These are phyloP conservation scores for Ophiosphaerella herpotricha DNA, from an alignment of 2,329 filamentous ascomycete genomes.

Conservation along the genomic window DNA sequence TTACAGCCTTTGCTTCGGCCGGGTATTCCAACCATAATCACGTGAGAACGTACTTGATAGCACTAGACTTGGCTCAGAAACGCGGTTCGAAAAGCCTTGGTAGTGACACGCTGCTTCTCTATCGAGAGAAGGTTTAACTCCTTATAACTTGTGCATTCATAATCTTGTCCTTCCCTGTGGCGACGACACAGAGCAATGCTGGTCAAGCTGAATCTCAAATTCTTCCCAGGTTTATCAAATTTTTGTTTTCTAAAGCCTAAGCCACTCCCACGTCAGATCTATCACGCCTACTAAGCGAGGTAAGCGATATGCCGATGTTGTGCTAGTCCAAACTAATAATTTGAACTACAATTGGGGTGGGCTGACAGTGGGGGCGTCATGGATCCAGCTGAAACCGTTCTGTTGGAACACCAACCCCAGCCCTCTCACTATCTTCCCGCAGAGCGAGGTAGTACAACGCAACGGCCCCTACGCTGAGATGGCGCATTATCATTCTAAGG, in stretches of 20 bases:
- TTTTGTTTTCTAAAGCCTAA: too few relatives aligned
- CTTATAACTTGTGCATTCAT: background rate
- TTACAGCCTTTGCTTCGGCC: background rate
- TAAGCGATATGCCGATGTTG: too few relatives aligned
- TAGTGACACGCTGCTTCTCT: background rate
- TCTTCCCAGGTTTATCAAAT: too few relatives aligned
- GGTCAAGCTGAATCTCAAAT: background rate
- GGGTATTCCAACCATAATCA: background rate
- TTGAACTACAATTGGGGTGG: background rate
- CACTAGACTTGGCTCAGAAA: background rate
- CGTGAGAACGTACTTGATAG: too few relatives aligned
- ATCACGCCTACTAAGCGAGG: too few relatives aligned
- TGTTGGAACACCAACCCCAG: background rate
- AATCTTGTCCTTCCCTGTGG: too few relatives aligned
- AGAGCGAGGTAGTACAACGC: too few relatives aligned
- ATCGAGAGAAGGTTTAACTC: background rate
- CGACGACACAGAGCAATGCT: background rate
- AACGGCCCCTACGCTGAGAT: too few relatives aligned
- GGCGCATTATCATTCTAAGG: background rate
- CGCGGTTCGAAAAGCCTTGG: too few relatives aligned
- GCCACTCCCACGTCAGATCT: too few relatives aligned
- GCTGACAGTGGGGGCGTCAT: background rate
- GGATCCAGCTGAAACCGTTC: background rate
- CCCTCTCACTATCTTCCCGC: background rate
- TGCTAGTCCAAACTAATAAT: too few relatives aligned